A percentile compares a stretch with the other conserved stretches of the same genome.
phyloP scores from a whole-genome alignment of 176 grass and related monocot genomes.

The Urochloa ruziziensis region DNA sequence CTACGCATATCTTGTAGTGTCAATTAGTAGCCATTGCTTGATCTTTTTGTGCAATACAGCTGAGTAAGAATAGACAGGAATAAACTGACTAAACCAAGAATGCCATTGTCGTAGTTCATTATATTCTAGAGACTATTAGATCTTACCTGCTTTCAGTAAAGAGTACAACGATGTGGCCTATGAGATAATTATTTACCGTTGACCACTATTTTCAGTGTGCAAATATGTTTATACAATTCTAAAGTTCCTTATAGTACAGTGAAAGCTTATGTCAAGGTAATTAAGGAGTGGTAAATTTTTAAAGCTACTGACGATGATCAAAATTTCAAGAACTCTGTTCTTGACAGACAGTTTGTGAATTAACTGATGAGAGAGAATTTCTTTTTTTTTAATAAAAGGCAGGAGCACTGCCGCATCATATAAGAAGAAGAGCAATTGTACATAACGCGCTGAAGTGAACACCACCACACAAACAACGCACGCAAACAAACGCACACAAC shows the following conservation, averaged over 20 bases:
- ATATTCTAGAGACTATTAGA: neutral
- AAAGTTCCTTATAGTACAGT: neutral
- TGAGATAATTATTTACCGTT: neutral
- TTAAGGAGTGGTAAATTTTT: neutral
- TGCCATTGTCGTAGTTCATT: neutral
- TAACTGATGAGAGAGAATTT: neutral
- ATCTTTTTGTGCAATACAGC: too few species aligned
- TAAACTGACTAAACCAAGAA: too few species aligned
- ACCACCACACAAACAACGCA: too few species aligned
- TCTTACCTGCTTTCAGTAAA: neutral
- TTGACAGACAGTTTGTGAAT: conserved; percentile 6
- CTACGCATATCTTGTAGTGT: too few species aligned
- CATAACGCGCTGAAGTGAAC: too few species aligned
- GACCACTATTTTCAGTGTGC: neutral
- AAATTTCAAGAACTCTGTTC: neutral
- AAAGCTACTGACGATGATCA: neutral
- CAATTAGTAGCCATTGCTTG: too few species aligned
- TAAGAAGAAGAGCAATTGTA: too few species aligned
- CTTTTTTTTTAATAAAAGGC: too few species aligned
- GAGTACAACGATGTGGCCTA: neutral
- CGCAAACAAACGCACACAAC: too few species aligned
- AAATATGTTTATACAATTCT: neutral
- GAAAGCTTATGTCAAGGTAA: neutral
- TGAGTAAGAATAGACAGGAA: too few species aligned
- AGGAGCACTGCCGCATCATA: too few species aligned